phyloP scores from a whole-genome alignment of 139 green algal species.

The Closterium sp. region DNA sequence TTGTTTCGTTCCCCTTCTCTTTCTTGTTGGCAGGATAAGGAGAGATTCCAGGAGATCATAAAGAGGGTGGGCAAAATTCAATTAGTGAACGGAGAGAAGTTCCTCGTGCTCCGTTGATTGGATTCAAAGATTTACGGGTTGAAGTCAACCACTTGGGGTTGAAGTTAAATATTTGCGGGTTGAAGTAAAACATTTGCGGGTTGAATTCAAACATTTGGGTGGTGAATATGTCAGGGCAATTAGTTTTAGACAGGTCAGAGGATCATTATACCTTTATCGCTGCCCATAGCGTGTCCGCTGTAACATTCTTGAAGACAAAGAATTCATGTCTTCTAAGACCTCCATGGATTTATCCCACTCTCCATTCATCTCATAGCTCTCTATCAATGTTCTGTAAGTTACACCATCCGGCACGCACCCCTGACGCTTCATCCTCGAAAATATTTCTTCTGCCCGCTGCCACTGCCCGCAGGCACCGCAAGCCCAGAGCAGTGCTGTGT shows the following conservation, averaged over 20 bases:
- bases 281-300: background rate
- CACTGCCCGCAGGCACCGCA: conserved; percentile 2
- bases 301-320: background rate
- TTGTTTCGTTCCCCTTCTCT: too few species aligned
- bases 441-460: conserved; percentile 11
- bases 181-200: too few species aligned
- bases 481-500: conserved; percentile 13
- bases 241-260: too few species aligned
- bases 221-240: too few species aligned
- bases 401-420: conserved; percentile 7
- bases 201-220: too few species aligned
- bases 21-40: background rate
- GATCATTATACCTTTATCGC: background rate
- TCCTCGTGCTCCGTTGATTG: background rate
- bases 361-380: conserved; percentile 20
- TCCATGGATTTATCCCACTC: conserved; percentile 24
- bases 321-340: background rate
- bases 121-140: too few species aligned
- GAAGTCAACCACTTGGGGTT: too few species aligned
- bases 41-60: background rate
- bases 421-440: conserved; percentile 9
- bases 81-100: background rate
- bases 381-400: conserved; percentile 9
- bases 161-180: too few species aligned
- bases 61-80: background rate